Percentiles rank a stretch among this genome's conserved stretches.
Conservation (phyloP, 78 protist genomes). For the Isochrysis galbana region DNA sequence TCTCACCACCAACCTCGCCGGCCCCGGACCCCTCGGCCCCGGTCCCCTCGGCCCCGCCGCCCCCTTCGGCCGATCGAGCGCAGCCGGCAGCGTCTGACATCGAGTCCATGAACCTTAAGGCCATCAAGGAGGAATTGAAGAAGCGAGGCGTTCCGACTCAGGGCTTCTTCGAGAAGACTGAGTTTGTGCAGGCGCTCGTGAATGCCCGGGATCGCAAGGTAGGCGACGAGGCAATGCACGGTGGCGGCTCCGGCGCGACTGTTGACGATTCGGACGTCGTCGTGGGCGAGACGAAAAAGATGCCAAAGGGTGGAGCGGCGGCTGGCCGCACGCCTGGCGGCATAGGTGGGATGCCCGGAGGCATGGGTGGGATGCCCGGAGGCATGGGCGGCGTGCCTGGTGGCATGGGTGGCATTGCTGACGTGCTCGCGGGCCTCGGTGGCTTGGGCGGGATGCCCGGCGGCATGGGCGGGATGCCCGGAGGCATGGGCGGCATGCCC, state of each 20-base stretch:
- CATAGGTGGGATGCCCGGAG: not conserved
- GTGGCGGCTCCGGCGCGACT: not conserved
- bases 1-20: too few relatives aligned
- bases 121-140: not conserved
- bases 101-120: not conserved
- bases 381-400: not conserved
- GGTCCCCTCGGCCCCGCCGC: not conserved
- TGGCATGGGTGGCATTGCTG: not conserved
- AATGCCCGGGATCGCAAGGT: not conserved
- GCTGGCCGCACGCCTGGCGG: too few relatives aligned
- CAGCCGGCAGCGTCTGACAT: not conserved
- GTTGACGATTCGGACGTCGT: not conserved
- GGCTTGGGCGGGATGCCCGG: constrained; percentile 11
- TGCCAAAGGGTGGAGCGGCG: not conserved
- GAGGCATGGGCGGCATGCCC: constrained; percentile 9
- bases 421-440: not conserved
- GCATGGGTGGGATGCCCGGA: not conserved
- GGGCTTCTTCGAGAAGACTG: not conserved
- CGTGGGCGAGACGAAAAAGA: not conserved
- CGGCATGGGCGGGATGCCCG: constrained; percentile 3
- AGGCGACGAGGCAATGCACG: not conserved
- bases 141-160: not conserved
- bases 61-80: not conserved
- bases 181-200: not conserved
- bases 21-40: not conserved